Evolutionary conservation across 2,329 filamentous ascomycete species (phyloP), one percentile per base, ranked within the genome.

Genomic region (Alternaria longipes): DNA sequence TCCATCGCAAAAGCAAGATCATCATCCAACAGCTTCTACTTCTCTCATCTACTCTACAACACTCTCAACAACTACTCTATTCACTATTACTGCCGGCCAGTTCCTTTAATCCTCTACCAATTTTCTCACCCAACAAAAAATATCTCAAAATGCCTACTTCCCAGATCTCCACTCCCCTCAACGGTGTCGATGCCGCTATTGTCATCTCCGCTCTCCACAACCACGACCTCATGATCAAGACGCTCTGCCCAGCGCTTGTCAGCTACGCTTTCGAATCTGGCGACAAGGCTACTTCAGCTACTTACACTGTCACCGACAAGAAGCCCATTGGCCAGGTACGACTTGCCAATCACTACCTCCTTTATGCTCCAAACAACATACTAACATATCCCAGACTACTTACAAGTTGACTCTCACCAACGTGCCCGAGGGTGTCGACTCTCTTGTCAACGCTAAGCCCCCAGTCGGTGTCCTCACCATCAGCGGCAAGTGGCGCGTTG

Each of bases 401-500:
- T 81, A 79, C 71, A 76, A 72, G 32, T 74, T 81, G 56, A 80
- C 77, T n/a, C 73, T 81, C 38, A 79, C 77, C 57, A 80, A 78
- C 66, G 57, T 70, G 20, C 40, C 63, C 28, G 56, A 67, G 24
- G 78, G 79, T 24, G 71, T 80, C 59, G 70, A 80, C 62, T 74
- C 71, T 8, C 72, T 80, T 45, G 78, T 80, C 60, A 77, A 79
- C 56, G 78, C 78, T 3, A 80, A 78, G 52, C 77, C 79, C 4
- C 78, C 77, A 1, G 73, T 79, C 26, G 79, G 79, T 55, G 67
- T 72, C 20, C 73, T 81, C 41, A 78, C 73, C 51, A 80, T 81
- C 53, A 69, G 73, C 5, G 76, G 76, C 18, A 75, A 78, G 60
- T 80, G 79, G 78, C 69, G 79, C 24, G 73, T 80, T 2, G 56